Base-by-base conservation (phyloP, 2,329 filamentous ascomycete genomes). In the Diaporthe nobilis region DNA sequence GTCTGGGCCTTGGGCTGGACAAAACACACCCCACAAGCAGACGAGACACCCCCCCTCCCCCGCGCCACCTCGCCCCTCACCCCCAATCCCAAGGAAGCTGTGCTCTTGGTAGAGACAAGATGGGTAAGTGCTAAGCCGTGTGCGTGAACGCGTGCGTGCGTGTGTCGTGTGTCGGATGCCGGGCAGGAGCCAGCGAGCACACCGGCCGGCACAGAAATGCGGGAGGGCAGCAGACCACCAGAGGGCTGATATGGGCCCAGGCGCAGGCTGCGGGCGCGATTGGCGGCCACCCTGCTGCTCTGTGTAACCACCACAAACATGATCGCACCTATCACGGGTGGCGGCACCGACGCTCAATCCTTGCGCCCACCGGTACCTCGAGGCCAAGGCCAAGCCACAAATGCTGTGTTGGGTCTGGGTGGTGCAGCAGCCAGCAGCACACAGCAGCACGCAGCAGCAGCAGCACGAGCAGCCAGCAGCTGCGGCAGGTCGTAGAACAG, bases 301-400 rank as follows among this genome's bases (percentile, higher is more conserved):
- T 68, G 65, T 68, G 65, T 68, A 68, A 68, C 65, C 65, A 68
- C 65, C 65, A 68, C 47, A 39, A 68, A 53, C 31, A 53, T 68
- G 65, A 68, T 68, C 65, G 65, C 65, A 68, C 65, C 65, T 68
- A 68, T 68, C 65, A 68, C 65, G 47, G 65, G 47, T 28, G 28
- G 65, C 47, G 34, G 47, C 65, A 37, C 47, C 65, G 1, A 20
- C 22, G 7, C 65, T 7, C 31, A 53, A 51, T 68, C 63, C 65
- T 53, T 53, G 65, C 47, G 49, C 47, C 9, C 22, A 39, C 65
- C 47, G 65, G 65, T 68, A 53, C 65, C 47, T 68, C 65, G 31
- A 53, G 65, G 65, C 65, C 65, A 68, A 68, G 47, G 49, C 65
- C 65, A 53, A 39, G 65, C 65, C 65, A 68, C 65, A 68, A 39